A percentile compares a stretch with the other conserved stretches of the same genome.
These are phyloP conservation scores for Aureobasidium sp. DNA, from an alignment of 2,329 filamentous ascomycete genomes.

Conservation along the genomic window DNA sequence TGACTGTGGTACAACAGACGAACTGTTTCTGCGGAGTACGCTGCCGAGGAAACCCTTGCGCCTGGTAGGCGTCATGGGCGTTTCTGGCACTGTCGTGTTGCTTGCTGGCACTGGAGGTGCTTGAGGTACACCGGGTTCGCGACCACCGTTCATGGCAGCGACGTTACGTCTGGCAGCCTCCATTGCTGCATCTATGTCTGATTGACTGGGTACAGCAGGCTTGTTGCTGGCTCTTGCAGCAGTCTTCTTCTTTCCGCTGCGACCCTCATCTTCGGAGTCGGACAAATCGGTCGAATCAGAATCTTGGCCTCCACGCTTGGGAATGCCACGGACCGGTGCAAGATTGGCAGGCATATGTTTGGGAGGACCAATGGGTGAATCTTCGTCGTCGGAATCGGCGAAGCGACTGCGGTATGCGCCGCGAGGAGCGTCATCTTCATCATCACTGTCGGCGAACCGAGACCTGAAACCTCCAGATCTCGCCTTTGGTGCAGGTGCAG, in stretches of 20 bases:
- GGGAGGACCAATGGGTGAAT: conserved; percentile 41
- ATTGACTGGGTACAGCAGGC: conserved; percentile 26
- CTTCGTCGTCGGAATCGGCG: conserved; percentile 45
- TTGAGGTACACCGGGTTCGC: conserved; percentile 13
- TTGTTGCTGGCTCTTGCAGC: conserved; percentile 40
- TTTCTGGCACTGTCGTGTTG: conserved; percentile 20
- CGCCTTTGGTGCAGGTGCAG: conserved; percentile 3
- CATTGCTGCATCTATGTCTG: conserved; percentile 34
- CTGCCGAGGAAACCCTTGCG: conserved; percentile 29
- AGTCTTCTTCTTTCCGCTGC: conserved; percentile 20
- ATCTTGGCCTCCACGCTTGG: conserved; percentile 46
- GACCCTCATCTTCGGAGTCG: conserved; percentile 36
- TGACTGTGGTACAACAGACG: conserved; percentile 17
- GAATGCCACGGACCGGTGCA: conserved; percentile 55
- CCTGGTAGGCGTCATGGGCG: conserved; percentile 17
- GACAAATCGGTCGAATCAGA: conserved; percentile 50
- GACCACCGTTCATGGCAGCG: conserved; percentile 23
- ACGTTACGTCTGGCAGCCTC: conserved; percentile 28
- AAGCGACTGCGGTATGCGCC: conserved; percentile 40
- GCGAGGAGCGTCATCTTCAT: conserved; percentile 33
- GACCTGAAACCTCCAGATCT: conserved; percentile 30
- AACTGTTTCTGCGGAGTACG: conserved; percentile 30
- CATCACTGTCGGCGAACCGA: conserved; percentile 66
- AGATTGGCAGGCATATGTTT: conserved; percentile 31
- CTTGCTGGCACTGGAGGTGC: conserved; percentile 19